Conservation (phyloP, 192 early-diverging fungal species). For the Coemansia sp. region DNA sequence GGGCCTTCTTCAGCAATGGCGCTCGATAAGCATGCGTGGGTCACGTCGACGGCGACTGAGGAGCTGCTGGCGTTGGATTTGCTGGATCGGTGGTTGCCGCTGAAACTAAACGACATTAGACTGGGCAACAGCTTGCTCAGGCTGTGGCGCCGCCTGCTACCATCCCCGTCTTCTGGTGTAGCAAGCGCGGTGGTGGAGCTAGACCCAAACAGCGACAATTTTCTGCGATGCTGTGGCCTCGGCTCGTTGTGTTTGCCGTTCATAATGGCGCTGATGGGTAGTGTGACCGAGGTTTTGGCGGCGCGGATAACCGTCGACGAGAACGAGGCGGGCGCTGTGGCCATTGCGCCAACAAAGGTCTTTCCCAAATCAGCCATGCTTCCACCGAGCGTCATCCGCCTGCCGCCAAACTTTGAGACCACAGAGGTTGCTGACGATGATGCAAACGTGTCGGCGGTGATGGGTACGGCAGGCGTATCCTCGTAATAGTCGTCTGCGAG, state of each 20-base stretch:
- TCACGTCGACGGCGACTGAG: neutral
- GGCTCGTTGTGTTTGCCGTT: neutral
- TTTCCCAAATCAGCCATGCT: constrained; percentile 31
- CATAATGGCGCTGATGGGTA: constrained; percentile 12
- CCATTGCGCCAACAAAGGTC: constrained; percentile 25
- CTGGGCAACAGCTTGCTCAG: neutral
- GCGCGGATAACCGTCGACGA: constrained; percentile 18
- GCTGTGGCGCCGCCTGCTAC: neutral
- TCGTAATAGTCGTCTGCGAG: constrained; percentile 55
- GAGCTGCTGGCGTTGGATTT: constrained; percentile 2
- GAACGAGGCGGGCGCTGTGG: constrained; percentile 20
- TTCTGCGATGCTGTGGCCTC: neutral
- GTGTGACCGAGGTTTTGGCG: constrained; percentile 16
- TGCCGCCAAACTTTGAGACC: neutral
- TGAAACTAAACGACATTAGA: neutral
- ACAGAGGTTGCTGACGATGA: neutral
- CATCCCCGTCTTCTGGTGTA: too few relatives aligned
- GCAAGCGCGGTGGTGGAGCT: too few relatives aligned
- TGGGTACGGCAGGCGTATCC: constrained; percentile 49
- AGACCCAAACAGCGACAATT: constrained; percentile 1
- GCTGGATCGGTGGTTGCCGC: neutral
- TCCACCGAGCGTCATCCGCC: constrained; percentile 12
- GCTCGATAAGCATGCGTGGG: neutral
- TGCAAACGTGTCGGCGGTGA: constrained; percentile 4
- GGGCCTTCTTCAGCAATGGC: neutral